phyloP scores from a whole-genome alignment of 108 stramenopile genomes.

The Discostella stelligeroides region DNA sequence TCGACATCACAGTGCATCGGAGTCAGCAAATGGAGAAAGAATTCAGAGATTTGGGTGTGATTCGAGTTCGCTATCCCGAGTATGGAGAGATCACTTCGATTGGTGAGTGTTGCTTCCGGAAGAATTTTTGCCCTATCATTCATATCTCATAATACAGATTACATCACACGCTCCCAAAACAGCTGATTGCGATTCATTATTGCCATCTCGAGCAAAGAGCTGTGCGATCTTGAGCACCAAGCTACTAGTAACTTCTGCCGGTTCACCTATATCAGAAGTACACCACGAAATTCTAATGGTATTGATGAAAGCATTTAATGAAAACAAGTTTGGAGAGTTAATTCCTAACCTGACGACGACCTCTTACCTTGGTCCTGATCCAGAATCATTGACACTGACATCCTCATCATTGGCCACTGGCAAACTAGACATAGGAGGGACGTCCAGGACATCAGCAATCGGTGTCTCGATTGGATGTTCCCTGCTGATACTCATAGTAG shows the following conservation, averaged over 20 bases:
- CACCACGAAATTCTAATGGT: conserved; percentile 31
- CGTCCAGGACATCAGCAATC: neutral
- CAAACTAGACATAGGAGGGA: neutral
- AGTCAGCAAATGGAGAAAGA: conserved; percentile 8
- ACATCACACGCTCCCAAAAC: neutral
- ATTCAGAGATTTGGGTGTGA: conserved; percentile 24
- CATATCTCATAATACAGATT: neutral
- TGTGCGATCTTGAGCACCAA: conserved; percentile 41
- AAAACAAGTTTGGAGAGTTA: conserved; percentile 27
- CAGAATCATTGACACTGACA: neutral
- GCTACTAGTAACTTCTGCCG: conserved; percentile 34
- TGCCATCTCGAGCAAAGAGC: conserved; percentile 28
- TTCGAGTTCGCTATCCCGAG: conserved; percentile 43
- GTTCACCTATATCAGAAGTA: conserved; percentile 12
- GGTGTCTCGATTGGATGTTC: neutral
- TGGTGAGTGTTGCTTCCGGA: conserved; percentile 18
- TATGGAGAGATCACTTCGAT: conserved; percentile 32
- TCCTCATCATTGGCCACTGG: neutral
- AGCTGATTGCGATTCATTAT: conserved; percentile 36
- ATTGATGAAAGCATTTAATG: conserved; percentile 31
- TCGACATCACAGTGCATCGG: conserved; percentile 8
- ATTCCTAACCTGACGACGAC: conserved; percentile 34
- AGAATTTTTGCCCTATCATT: neutral
- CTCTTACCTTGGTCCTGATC: conserved; percentile 44
- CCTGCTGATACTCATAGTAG: neutral